Evolutionary conservation across 2,329 filamentous ascomycete species (phyloP).

Genomic region (Phialophora tarda): DNA sequence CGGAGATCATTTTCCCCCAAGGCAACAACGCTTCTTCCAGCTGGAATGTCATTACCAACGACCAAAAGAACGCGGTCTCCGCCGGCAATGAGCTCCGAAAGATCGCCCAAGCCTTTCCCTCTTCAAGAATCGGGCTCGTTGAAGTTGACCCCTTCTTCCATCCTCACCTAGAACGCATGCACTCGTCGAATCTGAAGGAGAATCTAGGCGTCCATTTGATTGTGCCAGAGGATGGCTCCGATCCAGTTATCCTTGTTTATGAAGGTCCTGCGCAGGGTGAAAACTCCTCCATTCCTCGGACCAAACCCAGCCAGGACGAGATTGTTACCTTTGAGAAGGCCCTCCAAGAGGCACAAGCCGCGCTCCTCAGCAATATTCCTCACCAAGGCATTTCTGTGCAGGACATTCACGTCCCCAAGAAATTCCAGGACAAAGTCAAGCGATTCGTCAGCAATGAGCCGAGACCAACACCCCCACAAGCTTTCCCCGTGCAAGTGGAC

Average conservation of each 20-base stretch:
- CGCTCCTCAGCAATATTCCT: conserved; percentile 58
- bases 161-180: conserved; percentile 51
- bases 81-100: conserved; percentile 58
- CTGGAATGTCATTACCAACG: conserved; percentile 87
- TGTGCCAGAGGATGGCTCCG: conserved; percentile 53
- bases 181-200: conserved; percentile 47
- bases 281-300: conserved; percentile 54
- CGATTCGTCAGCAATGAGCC: conserved; percentile 55
- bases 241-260: conserved; percentile 57
- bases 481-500: conserved; percentile 62
- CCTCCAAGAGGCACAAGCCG: conserved; percentile 63
- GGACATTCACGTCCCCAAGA: conserved; percentile 39
- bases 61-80: conserved; percentile 73
- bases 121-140: conserved; percentile 52
- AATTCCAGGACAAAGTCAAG: conserved; percentile 64
- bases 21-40: conserved; percentile 54
- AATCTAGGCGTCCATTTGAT: conserved; percentile 57
- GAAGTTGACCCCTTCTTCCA: conserved; percentile 57
- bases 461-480: conserved; percentile 45
- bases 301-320: conserved; percentile 61
- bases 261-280: conserved; percentile 49
- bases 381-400: conserved; percentile 35
- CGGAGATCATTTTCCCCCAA: conserved; percentile 84
- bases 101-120: conserved; percentile 56
- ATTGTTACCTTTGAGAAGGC: conserved; percentile 62